Base-by-base conservation (phyloP, 1,284 basidiomycete genomes). In the Xerocomus minutiporus region DNA sequence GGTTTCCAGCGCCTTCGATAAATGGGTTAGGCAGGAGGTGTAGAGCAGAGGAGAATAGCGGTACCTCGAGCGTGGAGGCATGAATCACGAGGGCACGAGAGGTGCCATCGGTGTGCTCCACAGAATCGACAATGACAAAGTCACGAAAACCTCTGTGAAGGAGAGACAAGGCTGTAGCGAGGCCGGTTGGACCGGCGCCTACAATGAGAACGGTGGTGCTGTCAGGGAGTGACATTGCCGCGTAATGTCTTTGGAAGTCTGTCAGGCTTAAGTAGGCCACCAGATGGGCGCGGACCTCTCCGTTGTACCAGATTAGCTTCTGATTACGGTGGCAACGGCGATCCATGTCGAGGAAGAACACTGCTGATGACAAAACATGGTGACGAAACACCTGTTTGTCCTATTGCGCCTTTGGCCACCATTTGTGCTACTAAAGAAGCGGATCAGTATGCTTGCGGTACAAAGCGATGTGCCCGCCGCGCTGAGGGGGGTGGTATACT, bases 121-220 rank as follows among this genome's bases (percentile, higher is more conserved):
- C 59, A 23, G 71, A 70, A 46, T 83, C 80, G 3, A 82, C 78
- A 15, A 82, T 64, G 23, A 73, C 56, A 29, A 83, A 64, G 50
- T 82, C 74, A 20, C 59, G 60, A 45, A 73, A 68, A 4, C 75
- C 76, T 31, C 75, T 64, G n/a, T 75, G 67, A 23, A 71, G 58
- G n/a, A 62, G 60, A 34, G 53, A 61, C 3, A 63, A 39, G 0
- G 64, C 64, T 1, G 58, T 1, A 1, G 57, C 60, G 3, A 69
- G 62, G 28, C 64, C 67, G 1, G 58, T 25, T 13, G 64, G 64
- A 17, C 63, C 63, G 23, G 67, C 67, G 1, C 69, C 67, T 17
- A 69, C 64, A 20, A 69, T 60, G 34, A 69, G 63, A 12, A 68
- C 52, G 40, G 61, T 59, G 7, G 61, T 60, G 25, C 11, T 49